Percentiles rank a stretch among this genome's conserved stretches.
Evolutionary conservation across 2,329 filamentous ascomycete species (phyloP).

Genomic region (Cladosporium sp.): DNA sequence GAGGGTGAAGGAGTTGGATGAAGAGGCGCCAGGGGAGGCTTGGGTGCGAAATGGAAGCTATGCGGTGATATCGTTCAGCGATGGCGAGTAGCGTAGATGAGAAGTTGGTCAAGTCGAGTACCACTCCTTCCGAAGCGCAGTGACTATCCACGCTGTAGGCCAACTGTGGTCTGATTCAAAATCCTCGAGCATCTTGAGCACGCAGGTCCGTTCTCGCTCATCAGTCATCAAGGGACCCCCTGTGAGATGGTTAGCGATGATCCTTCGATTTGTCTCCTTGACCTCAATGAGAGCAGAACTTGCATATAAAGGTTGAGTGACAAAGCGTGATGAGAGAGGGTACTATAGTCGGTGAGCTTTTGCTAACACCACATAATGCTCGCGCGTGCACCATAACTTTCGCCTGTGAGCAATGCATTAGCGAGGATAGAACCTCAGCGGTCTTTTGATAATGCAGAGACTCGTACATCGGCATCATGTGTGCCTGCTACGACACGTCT

Average conservation of each 20-base stretch:
- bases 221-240: slow-evolving; percentile 4
- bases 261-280: neutral
- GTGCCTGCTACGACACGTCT: neutral
- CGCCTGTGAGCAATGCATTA: slow-evolving; percentile 3
- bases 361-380: slow-evolving; percentile 3
- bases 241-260: slow-evolving; percentile 1
- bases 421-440: neutral
- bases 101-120: neutral
- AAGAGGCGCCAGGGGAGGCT: slow-evolving; percentile 57
- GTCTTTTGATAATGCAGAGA: neutral
- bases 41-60: slow-evolving; percentile 98
- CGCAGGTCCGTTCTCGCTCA: slow-evolving; percentile 6
- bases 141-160: slow-evolving; percentile 3
- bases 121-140: slow-evolving; percentile 7
- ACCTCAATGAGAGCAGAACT: neutral
- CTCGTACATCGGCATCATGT: slow-evolving; percentile 3
- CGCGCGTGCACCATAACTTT: slow-evolving; percentile 5
- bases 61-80: slow-evolving; percentile 85
- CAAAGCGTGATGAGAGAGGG: slow-evolving; percentile 5
- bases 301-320: slow-evolving; percentile 6
- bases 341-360: slow-evolving; percentile 4
- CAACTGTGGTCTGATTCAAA: slow-evolving; percentile 3
- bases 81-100: slow-evolving; percentile 50
- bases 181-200: slow-evolving; percentile 3
- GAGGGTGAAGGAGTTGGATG: slow-evolving; percentile 67